Conservation (phyloP, 768 basidiomycete genomes). For the Tubosaeta brunneosetosa region DNA sequence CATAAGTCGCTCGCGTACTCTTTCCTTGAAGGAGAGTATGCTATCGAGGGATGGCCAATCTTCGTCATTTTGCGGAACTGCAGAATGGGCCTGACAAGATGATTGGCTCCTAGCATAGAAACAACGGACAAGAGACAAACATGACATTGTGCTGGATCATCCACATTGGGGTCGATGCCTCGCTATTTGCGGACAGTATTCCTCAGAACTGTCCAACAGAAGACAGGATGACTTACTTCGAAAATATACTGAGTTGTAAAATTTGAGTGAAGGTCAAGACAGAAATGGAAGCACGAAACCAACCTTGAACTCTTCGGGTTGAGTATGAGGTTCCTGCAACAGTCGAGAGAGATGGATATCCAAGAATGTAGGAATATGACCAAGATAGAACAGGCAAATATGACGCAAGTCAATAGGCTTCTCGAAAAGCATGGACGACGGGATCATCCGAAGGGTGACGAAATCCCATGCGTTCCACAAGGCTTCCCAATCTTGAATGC, state of each 20-base stretch:
- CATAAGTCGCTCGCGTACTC: slow-evolving; percentile 69
- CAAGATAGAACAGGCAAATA: slow-evolving; percentile 94
- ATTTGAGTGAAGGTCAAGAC: slow-evolving; percentile 3
- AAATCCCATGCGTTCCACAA: slow-evolving; percentile 91
- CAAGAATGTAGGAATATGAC: slow-evolving; percentile 89
- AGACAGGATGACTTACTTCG: slow-evolving; percentile 44
- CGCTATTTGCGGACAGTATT: slow-evolving; percentile 45
- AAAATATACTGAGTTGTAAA: slow-evolving; percentile 55
- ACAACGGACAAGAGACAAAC: slow-evolving; percentile 38
- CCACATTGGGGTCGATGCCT: slow-evolving; percentile 93
- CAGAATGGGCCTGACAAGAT: slow-evolving; percentile 68
- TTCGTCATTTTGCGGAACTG: slow-evolving; percentile 71
- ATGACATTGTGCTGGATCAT: slow-evolving; percentile 83
- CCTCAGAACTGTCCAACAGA: slow-evolving; percentile 1
- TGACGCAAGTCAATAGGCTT: slow-evolving; percentile 94
- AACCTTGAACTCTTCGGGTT: slow-evolving; percentile 79
- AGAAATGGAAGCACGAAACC: slow-evolving; percentile 9
- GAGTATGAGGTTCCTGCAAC: slow-evolving; percentile 72
- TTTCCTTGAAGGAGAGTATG: slow-evolving; percentile 74
- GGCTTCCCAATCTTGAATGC: slow-evolving; percentile 70
- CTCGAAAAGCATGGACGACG: slow-evolving; percentile 75
- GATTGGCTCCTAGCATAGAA: background rate
- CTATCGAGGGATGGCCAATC: slow-evolving; percentile 79
- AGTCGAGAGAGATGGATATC: slow-evolving; percentile 84
- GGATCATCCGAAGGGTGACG: slow-evolving; percentile 81